These are phyloP conservation scores for Gymnopilus junonius DNA, from an alignment of 768 basidiomycete species.

Conservation along the genomic window DNA sequence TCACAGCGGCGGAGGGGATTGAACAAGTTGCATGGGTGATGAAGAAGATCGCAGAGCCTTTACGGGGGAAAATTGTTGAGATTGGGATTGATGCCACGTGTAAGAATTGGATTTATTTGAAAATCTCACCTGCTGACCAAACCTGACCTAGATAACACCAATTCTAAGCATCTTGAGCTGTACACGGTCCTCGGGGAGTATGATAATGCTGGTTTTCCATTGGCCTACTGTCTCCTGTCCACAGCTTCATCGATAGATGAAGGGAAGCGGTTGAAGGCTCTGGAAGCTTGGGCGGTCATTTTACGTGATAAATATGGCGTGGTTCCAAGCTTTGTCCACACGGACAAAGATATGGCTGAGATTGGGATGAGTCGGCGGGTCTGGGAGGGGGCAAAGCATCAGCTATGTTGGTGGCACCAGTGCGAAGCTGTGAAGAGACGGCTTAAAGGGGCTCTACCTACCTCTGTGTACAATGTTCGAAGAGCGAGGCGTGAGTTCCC, in stretches of 20 bases:
- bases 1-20: not conserved
- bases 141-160: conserved; percentile 29
- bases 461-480: not conserved
- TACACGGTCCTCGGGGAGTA: conserved; percentile 26
- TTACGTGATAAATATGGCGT: conserved; percentile 7
- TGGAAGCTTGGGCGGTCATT: conserved; percentile 16
- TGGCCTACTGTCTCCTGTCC: conserved; percentile 27
- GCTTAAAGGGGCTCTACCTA: not conserved
- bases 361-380: conserved; percentile 9
- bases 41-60: conserved; percentile 17
- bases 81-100: conserved; percentile 28
- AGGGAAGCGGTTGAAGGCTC: conserved; percentile 21
- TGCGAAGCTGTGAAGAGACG: not conserved
- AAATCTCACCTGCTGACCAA: no score
- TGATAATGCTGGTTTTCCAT: conserved; percentile 28
- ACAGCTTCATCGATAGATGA: conserved; percentile 21
- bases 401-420: not conserved
- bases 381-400: not conserved
- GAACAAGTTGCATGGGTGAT: conserved; percentile 1
- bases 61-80: conserved; percentile 23
- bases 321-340: conserved; percentile 17
- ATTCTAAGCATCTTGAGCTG: conserved; percentile 28
- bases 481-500: not conserved
- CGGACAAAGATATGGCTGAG: conserved; percentile 25
- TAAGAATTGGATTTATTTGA: not conserved